Evolutionary conservation across 306 rosid genomes (phyloP).

Genomic region (Prunus davidiana): DNA sequence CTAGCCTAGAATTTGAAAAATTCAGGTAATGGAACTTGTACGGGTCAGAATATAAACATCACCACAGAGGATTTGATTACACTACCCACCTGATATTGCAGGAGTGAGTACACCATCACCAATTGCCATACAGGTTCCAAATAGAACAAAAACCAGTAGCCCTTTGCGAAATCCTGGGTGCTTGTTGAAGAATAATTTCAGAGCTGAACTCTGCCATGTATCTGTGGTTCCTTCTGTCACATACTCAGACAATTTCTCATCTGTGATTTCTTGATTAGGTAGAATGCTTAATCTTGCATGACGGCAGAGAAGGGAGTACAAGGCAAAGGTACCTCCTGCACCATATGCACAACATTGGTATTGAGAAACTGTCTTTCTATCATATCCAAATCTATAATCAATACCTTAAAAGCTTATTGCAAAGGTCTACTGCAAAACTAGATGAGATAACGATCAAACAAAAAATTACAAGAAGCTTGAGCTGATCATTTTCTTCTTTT

Average conservation of each 20-base stretch:
- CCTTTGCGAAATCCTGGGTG: slow-evolving; percentile 50
- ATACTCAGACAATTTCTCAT: slow-evolving; percentile 51
- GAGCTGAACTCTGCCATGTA: slow-evolving; percentile 43
- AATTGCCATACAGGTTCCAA: slow-evolving; percentile 75
- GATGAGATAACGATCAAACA: background rate
- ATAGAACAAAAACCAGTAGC: slow-evolving; percentile 59
- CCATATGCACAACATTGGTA: slow-evolving; percentile 22
- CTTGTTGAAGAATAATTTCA: slow-evolving; percentile 49
- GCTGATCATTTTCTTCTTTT: background rate
- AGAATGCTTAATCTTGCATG: slow-evolving; percentile 53
- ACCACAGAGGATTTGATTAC: slow-evolving; percentile 29
- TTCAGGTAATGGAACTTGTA: slow-evolving; percentile 30
- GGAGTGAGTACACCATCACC: slow-evolving; percentile 84
- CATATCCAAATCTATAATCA: background rate
- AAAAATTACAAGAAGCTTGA: background rate
- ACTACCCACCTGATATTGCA: slow-evolving; percentile 72
- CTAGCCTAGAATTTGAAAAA: slow-evolving; percentile 12
- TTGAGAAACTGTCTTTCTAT: slow-evolving; percentile 16
- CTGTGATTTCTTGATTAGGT: slow-evolving; percentile 59
- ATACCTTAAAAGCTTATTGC: slow-evolving; percentile 7
- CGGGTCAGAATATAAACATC: slow-evolving; percentile 29
- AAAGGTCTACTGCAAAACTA: background rate
- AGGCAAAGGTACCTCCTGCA: slow-evolving; percentile 80
- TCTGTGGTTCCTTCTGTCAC: slow-evolving; percentile 36
- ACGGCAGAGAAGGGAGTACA: slow-evolving; percentile 76